Percentiles rank a stretch among this genome's conserved stretches.
These are phyloP conservation scores for Aspergillus fijiensis DNA, from an alignment of 2,329 filamentous ascomycete genomes.

Conservation along the genomic window DNA sequence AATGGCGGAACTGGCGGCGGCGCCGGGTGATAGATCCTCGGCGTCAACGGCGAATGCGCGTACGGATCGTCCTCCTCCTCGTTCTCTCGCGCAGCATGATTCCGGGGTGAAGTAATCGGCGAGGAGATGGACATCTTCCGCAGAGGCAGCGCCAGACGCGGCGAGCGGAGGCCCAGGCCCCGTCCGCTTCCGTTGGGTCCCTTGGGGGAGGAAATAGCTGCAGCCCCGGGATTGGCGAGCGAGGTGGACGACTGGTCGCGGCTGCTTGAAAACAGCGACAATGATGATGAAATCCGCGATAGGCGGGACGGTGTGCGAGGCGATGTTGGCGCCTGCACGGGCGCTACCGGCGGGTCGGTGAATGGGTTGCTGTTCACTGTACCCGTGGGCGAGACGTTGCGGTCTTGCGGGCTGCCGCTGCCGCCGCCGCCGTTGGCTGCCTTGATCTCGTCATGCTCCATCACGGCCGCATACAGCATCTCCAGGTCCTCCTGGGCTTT, in stretches of 20 bases:
- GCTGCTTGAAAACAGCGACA: not conserved
- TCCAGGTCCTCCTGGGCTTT: slow-evolving; percentile 82
- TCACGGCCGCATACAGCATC: slow-evolving; percentile 84
- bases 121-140: slow-evolving; percentile 60
- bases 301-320: not conserved
- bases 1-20: not conserved
- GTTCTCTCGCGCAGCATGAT: slow-evolving; percentile 55
- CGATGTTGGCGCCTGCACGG: too few species aligned
- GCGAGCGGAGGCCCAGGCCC: slow-evolving; percentile 42
- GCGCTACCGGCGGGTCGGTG: slow-evolving; percentile 6
- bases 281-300: not conserved
- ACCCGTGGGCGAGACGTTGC: slow-evolving; percentile 21
- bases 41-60: not conserved
- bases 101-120: slow-evolving; percentile 51
- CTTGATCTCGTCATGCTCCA: slow-evolving; percentile 70
- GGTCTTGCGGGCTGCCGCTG: slow-evolving; percentile 37
- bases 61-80: slow-evolving; percentile 52
- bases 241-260: too few species aligned
- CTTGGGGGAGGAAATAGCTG: slow-evolving; percentile 11
- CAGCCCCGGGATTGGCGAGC: slow-evolving; percentile 15
- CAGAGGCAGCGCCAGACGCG: slow-evolving; percentile 37
- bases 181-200: slow-evolving; percentile 10
- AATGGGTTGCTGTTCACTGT: slow-evolving; percentile 22
- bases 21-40: not conserved
- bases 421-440: not conserved